Evolutionary conservation across 1,284 basidiomycete species (phyloP), one percentile per base, ranked within the genome.

Genomic region (Ceratobasidium sp.): DNA sequence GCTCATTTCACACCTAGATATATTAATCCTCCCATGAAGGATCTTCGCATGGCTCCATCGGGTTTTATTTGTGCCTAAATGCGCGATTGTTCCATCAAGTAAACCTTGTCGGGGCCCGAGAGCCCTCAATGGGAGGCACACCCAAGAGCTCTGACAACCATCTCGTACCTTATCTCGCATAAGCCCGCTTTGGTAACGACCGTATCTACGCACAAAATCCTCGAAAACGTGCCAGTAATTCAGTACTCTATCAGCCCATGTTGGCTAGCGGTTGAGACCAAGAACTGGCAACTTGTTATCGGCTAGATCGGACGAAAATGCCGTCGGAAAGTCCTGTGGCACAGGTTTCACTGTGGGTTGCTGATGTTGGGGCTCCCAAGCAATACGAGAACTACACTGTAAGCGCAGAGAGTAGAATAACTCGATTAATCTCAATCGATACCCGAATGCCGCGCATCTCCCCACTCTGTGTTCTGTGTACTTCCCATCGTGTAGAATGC

Each of bases 151-250:
- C 8, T 7, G 55, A 59, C 23, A 30, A 59, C 55, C 23, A 33
- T 59, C 27, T 59, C 27, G 55, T 33, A 59, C 8, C 55, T 30
- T 59, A 33, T 6, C 18, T 30, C 27, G 6, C 20, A 30, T 33
- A 10, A 12, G 33, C 8, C 18, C 55, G 30, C 57, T 1, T 33
- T 35, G 14, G 33, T 33, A 35, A 35, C 6, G 35, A 4, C 57
- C 30, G 30, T 16, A 60, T 38, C 8, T 38, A 38, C 38, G 3
- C 8, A 27, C 23, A 12, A 12, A 23, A 30, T 60, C 33, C 57
- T 60, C 57, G 27, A 60, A 60, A 60, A 60, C 57, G 57, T 60
- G 57, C 30, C 12, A 60, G 8, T 3, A 10, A 60, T 60, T 33
- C 23, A 7, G 30, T 12, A 12, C 12, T 60, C 30, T 8, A 7